Evolutionary conservation across 805 yeast genomes (phyloP).

Genomic region (Yarrowia alimentaria): DNA sequence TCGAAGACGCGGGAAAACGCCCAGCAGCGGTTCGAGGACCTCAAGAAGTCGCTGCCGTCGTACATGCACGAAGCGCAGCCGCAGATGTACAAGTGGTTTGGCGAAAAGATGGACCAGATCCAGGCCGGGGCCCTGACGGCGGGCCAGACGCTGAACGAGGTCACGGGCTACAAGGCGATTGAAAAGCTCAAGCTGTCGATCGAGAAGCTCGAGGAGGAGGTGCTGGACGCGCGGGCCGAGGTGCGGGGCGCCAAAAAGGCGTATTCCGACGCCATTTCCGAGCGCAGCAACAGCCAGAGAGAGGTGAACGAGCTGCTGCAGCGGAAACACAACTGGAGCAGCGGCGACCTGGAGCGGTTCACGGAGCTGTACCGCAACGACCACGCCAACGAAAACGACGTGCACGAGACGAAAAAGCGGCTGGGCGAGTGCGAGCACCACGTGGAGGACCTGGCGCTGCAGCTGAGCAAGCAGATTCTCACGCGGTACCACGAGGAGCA

Average conservation of each 20-base stretch:
- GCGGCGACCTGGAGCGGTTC: slow-evolving; percentile 76
- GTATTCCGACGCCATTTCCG: slow-evolving; percentile 61
- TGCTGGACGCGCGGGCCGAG: slow-evolving; percentile 49
- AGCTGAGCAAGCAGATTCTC: slow-evolving; percentile 71
- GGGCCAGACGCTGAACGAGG: slow-evolving; percentile 70
- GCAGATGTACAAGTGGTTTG: slow-evolving; percentile 33
- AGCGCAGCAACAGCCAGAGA: slow-evolving; percentile 68
- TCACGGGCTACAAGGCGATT: slow-evolving; percentile 85
- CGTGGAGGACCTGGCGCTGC: slow-evolving; percentile 69
- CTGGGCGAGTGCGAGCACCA: slow-evolving; percentile 56
- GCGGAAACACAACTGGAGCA: slow-evolving; percentile 77
- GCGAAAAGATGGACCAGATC: slow-evolving; percentile 37
- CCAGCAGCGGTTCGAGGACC: slow-evolving; percentile 10
- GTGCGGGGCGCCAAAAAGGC: slow-evolving; percentile 51
- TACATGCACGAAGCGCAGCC: slow-evolving; percentile 7
- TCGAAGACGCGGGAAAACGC: background rate
- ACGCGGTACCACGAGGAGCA: slow-evolving; percentile 95
- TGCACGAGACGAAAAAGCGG: slow-evolving; percentile 48
- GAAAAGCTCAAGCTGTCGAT: slow-evolving; percentile 67
- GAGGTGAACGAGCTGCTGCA: slow-evolving; percentile 85
- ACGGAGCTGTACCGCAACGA: slow-evolving; percentile 79
- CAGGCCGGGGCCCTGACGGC: slow-evolving; percentile 41
- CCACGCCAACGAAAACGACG: slow-evolving; percentile 66
- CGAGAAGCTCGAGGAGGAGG: slow-evolving; percentile 50
- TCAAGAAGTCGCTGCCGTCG: slow-evolving; percentile 14